A percentile compares a stretch with the other conserved stretches of the same genome.
Evolutionary conservation across 2,329 filamentous ascomycete genomes (phyloP).

Genomic region (Daldinia sp.): DNA sequence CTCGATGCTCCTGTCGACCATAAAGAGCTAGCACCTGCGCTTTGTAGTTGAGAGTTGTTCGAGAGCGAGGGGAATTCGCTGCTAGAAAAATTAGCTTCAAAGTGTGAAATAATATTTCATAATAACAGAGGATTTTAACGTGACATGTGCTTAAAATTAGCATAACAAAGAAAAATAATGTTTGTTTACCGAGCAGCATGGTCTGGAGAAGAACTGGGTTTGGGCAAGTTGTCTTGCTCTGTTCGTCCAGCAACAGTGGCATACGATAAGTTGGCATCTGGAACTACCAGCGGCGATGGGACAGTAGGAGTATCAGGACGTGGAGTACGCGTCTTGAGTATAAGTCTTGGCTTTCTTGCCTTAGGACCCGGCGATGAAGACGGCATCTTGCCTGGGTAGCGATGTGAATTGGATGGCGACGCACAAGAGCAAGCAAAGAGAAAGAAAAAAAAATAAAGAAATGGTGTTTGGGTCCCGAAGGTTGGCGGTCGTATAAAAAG

Average conservation of each 20-base stretch:
- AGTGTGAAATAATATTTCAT: neutral
- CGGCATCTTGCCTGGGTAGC: constrained; percentile 8
- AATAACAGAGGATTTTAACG: neutral
- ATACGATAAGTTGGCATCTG: constrained; percentile 20
- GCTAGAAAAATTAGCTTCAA: constrained; percentile 45
- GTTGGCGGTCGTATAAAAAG: neutral
- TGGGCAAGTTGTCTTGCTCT: neutral
- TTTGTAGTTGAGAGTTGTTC: constrained; percentile 68
- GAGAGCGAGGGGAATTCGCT: constrained; percentile 76
- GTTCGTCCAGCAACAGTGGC: constrained; percentile 22
- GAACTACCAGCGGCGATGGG: neutral
- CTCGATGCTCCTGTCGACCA: constrained; percentile 66
- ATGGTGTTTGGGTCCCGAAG: neutral
- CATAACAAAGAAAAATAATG: constrained; percentile 12
- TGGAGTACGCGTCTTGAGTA: constrained; percentile 18
- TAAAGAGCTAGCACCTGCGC: constrained; percentile 62
- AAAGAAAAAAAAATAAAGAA: neutral
- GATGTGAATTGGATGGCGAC: neutral
- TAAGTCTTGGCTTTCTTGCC: constrained; percentile 41
- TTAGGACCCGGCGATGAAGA: neutral
- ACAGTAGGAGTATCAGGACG: neutral
- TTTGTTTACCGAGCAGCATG: constrained; percentile 45
- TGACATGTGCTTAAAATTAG: neutral
- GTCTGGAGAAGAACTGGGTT: neutral
- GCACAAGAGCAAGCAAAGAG: neutral